Evolutionary conservation across 257 asterid species (phyloP).

Genomic region (Eustoma russellianum): DNA sequence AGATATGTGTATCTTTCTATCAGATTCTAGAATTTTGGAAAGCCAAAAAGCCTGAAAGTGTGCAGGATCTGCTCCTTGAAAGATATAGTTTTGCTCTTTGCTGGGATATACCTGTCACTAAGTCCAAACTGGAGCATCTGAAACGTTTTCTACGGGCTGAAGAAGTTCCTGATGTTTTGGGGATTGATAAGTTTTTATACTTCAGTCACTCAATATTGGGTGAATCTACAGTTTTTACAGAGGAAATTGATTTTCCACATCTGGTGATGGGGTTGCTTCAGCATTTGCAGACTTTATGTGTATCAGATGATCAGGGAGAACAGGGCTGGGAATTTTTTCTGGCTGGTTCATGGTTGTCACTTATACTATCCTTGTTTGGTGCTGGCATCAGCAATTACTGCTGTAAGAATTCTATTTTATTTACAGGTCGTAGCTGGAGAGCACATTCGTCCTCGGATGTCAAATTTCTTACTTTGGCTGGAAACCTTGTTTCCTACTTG

Average conservation of each 20-base stretch:
- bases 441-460: conserved; percentile 44
- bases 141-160: conserved; percentile 26
- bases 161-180: conserved; percentile 34
- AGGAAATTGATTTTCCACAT: conserved; percentile 34
- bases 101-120: conserved; percentile 63
- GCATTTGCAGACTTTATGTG: conserved; percentile 39
- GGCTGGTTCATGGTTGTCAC: conserved; percentile 74
- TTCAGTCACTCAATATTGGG: conserved; percentile 48
- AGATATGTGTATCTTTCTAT: conserved; percentile 41
- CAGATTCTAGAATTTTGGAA: conserved; percentile 64
- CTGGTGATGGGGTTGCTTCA: conserved; percentile 52
- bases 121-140: conserved; percentile 32
- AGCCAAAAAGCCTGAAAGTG: conserved; percentile 50
- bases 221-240: conserved; percentile 21
- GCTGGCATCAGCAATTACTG: conserved; percentile 38
- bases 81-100: conserved; percentile 88
- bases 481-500: conserved; percentile 32
- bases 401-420: conserved; percentile 25
- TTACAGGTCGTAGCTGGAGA: conserved; percentile 19
- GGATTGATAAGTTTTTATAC: conserved; percentile 45
- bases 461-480: conserved; percentile 42
- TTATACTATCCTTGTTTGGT: conserved; percentile 51
- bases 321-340: conserved; percentile 68
- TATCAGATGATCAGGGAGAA: conserved; percentile 38
- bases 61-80: conserved; percentile 74